A percentile compares a stretch with the other conserved stretches of the same genome.
Evolutionary conservation across 1,139 yeast genomes (phyloP).

Genomic region (Suhomyces guaymorum): DNA sequence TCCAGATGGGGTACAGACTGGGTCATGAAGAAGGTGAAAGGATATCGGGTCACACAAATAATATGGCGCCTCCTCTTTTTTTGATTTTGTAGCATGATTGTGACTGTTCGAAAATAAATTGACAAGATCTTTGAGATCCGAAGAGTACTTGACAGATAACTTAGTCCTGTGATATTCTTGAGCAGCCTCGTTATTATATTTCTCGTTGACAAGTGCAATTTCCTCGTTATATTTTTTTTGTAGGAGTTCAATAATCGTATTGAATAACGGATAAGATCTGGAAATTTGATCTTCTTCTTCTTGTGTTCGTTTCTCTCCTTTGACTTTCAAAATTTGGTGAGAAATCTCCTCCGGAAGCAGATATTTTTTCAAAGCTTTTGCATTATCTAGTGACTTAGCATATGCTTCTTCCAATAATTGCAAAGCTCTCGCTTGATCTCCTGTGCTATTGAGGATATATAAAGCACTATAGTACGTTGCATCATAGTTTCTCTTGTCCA

Average conservation of each 20-base stretch:
- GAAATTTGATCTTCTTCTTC: constrained; percentile 11
- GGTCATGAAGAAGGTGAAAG: constrained; percentile 43
- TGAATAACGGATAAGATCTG: constrained; percentile 25
- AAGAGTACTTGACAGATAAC: constrained; percentile 21
- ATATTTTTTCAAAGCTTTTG: constrained; percentile 22
- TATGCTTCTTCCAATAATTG: constrained; percentile 31
- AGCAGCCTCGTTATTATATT: constrained; percentile 18
- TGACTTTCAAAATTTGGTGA: constrained; percentile 22
- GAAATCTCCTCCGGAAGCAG: constrained; percentile 22
- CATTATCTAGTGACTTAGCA: constrained; percentile 26
- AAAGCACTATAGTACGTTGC: constrained; percentile 29
- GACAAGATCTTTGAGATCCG: constrained; percentile 25
- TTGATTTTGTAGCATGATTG: constrained; percentile 14
- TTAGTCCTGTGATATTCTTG: constrained; percentile 22
- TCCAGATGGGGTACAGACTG: constrained; percentile 52
- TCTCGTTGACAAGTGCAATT: constrained; percentile 15
- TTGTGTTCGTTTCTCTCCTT: constrained; percentile 16
- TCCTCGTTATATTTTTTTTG: constrained; percentile 21
- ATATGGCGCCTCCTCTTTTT: constrained; percentile 38
- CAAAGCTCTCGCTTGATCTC: constrained; percentile 29
- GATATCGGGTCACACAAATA: constrained; percentile 50
- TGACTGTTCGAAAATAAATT: constrained; percentile 26
- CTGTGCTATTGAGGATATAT: constrained; percentile 25
- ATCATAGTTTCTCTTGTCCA: constrained; percentile 23
- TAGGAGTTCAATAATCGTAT: constrained; percentile 24